Evolutionary conservation across 176 grass and related monocot species (phyloP), one percentile per base, ranked within the genome.

Genomic region (Oryza rufipogon): DNA sequence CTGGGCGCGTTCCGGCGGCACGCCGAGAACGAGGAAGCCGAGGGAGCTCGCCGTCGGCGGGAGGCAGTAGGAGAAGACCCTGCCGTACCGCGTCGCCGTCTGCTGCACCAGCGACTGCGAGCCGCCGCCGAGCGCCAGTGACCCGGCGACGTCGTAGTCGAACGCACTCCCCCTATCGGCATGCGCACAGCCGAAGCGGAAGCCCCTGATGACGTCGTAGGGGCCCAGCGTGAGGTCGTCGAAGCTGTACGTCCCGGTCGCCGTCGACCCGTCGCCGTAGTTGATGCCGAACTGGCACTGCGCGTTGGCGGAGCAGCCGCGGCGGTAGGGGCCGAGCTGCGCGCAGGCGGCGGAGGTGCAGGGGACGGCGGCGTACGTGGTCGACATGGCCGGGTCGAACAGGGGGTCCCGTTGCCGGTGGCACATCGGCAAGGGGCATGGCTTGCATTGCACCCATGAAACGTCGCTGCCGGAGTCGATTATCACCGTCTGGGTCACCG

Each of bases 391-490:
- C 5, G 73, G 83, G 1, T 85, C 15, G 23, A 70, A 68, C 2
- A 84, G 33, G 11, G 76, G 16, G 8, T 66, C 76, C 58, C 65
- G 64, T n/a, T 65, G 58, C 1, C 14, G 25, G 81, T 83, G 26
- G 56, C 80, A 73, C 15, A 28, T 0, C 23, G 69, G 5, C 15
- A 10, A 0, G 1, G 76, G 56, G 38, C 76, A 79, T 1, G 38
- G 60, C 0, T 36, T 52, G 68, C 90, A 92, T 28, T 88, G 90
- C 72, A 92, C 81, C 90, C 86, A 92, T 2, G 90, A 44, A 11
- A 92, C 36, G 56, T 92, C 90, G 76, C 90, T 88, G 74, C 90
- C 83, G 0, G 86, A 86, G 86, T 92, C 90, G 33, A 92, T 65
- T 16, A 80, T 2, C n/a, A 92, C 66, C 2, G 86, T 82, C 36